These are phyloP conservation scores for Colletotrichum magnum DNA, from an alignment of 2,329 filamentous ascomycete genomes.

Conservation along the genomic window DNA sequence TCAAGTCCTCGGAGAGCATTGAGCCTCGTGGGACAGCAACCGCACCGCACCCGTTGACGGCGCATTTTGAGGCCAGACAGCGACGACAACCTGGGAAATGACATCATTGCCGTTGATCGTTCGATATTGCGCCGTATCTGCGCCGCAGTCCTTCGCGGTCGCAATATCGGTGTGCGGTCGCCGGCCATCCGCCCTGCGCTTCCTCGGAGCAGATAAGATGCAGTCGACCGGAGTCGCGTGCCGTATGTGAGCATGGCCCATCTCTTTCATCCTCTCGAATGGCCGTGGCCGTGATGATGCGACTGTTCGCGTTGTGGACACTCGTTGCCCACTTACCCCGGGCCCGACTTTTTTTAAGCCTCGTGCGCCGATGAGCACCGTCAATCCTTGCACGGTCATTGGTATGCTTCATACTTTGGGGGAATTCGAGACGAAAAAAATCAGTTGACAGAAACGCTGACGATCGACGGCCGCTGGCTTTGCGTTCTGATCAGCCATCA, in stretches of 20 bases:
- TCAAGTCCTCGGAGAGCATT: conserved; percentile 1
- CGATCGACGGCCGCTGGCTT: neutral
- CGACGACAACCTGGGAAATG: conserved; percentile 21
- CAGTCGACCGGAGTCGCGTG: neutral
- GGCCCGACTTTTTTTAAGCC: conserved; percentile 38
- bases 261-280: neutral
- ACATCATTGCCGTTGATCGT: conserved; percentile 39
- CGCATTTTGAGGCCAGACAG: conserved; percentile 22
- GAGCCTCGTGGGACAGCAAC: conserved; percentile 20
- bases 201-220: neutral
- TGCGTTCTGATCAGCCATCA: too few relatives aligned
- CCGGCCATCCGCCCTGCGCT: conserved; percentile 2
- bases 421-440: conserved; percentile 30
- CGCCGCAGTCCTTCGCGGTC: conserved; percentile 11
- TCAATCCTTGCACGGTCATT: conserved; percentile 37
- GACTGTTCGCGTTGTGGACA: conserved; percentile 36
- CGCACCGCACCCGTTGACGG: conserved; percentile 8
- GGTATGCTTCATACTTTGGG: conserved; percentile 31
- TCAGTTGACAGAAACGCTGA: conserved; percentile 25
- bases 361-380: conserved; percentile 38
- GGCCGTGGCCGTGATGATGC: conserved; percentile 27
- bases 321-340: conserved; percentile 37
- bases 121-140: conserved; percentile 21
- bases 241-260: conserved; percentile 8
- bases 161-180: conserved; percentile 11